A percentile compares a stretch with the other conserved stretches of the same genome.
Evolutionary conservation across 2,329 filamentous ascomycete species (phyloP).

Genomic region (Aspergillus pseudotamarii): DNA sequence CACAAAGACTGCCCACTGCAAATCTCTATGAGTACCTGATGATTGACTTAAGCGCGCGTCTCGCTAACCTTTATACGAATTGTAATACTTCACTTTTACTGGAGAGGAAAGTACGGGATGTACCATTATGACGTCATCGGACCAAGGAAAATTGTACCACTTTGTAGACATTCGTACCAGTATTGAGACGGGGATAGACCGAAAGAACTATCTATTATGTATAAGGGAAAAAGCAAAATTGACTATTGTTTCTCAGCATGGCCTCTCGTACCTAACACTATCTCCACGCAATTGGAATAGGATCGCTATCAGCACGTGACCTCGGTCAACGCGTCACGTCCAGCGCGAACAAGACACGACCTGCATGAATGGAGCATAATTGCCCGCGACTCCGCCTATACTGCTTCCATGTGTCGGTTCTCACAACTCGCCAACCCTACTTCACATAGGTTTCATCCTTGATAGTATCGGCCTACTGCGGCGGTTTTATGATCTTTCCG

Average conservation of each 20-base stretch:
- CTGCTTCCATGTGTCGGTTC: background rate
- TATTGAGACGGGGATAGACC: too few species aligned
- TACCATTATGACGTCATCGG: background rate
- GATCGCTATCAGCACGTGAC: conserved; percentile 5
- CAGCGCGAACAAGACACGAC: conserved; percentile 24
- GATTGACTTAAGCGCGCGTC: background rate
- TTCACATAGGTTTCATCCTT: background rate
- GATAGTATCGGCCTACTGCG: background rate
- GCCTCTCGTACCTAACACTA: too few species aligned
- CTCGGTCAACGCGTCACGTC: conserved; percentile 20
- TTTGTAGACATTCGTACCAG: too few species aligned
- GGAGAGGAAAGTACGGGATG: too few species aligned
- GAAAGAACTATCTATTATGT: too few species aligned
- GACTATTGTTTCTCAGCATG: too few species aligned
- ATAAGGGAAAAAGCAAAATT: background rate
- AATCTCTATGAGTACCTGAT: background rate
- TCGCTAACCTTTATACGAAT: background rate
- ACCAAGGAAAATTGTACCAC: too few species aligned
- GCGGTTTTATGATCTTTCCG: conserved; percentile 22
- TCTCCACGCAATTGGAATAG: too few species aligned
- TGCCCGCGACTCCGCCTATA: conserved; percentile 14
- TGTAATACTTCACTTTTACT: too few species aligned
- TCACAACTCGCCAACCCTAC: background rate
- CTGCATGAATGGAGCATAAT: conserved; percentile 15
- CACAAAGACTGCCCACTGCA: background rate